Evolutionary conservation across 2,329 filamentous ascomycete species (phyloP).

Genomic region (Xylariales sp.): DNA sequence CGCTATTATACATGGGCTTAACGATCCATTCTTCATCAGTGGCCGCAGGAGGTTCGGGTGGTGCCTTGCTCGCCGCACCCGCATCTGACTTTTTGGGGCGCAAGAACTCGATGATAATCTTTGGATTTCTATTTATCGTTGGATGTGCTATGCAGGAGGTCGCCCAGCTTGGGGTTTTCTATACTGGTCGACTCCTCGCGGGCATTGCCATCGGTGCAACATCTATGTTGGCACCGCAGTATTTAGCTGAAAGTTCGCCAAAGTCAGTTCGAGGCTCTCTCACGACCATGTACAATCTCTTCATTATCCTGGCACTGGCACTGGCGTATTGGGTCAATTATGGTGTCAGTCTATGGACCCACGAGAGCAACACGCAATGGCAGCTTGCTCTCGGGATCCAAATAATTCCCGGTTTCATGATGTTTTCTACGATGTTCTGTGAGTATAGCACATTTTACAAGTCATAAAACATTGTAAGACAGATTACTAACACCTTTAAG

Average conservation of each 20-base stretch:
- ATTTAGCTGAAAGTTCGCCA: constrained; percentile 34
- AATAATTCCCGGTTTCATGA: constrained; percentile 30
- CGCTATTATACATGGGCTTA: background rate
- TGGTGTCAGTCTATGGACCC: constrained; percentile 14
- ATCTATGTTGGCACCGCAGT: constrained; percentile 34
- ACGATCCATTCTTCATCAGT: constrained; percentile 17
- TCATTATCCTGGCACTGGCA: constrained; percentile 29
- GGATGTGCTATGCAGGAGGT: constrained; percentile 30
- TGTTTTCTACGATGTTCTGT: constrained; percentile 29
- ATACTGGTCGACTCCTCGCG: constrained; percentile 30
- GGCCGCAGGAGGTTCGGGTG: constrained; percentile 30
- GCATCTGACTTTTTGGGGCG: constrained; percentile 30
- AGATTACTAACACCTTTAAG: constrained; percentile 2
- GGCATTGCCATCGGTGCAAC: constrained; percentile 29
- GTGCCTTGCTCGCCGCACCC: constrained; percentile 30
- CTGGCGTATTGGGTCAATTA: constrained; percentile 19
- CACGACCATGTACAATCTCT: constrained; percentile 34
- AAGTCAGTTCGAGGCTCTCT: constrained; percentile 34
- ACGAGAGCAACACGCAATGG: constrained; percentile 27
- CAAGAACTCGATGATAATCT: constrained; percentile 27
- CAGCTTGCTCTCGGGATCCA: constrained; percentile 30
- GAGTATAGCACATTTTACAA: constrained; percentile 1
- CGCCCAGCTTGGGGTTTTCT: constrained; percentile 27
- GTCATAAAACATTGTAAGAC: too few species aligned
- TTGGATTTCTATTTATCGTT: constrained; percentile 25